Evolutionary conservation across 2,329 filamentous ascomycete genomes (phyloP), one percentile per base, ranked within the genome.

Genomic region (Mariannaea elegans): DNA sequence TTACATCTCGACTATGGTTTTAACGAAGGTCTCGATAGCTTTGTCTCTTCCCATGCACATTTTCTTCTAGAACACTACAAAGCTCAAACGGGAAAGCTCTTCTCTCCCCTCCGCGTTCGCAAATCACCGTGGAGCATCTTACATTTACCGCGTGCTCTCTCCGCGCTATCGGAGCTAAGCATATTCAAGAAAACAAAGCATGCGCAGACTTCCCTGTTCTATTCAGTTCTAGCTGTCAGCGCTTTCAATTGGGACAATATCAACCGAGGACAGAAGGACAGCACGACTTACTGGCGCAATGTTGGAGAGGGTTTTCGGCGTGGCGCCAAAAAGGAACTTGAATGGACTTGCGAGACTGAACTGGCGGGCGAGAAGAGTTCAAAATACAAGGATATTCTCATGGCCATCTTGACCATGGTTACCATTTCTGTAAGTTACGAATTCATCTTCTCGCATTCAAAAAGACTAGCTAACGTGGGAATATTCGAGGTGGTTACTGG

Each of bases 171-270:
- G 7, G 49, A 52, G 27, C n/a, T 52, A 12, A 52, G 13, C 24
- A 52, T 52, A 10, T 52, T 52, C 24, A 52, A 52, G 13, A 52
- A 52, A 9, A 41, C 38, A 14, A 52, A 31, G 14, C 49, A 52
- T 44, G 49, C 49, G 4, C 36, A 24, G 7, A 32, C 32, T 19
- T 41, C 49, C 2, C 49, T 52, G 12, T 34, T 52, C 14, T 52
- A 52, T 19, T 29, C 49, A 7, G 38, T 52, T 13, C 38, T 52
- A 4, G 49, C 49, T 29, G 49, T 52, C 38, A 52, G 49, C 16
- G 49, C 49, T 7, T 52, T 52, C 9, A 52, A 52, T 23, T 52
- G 49, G 49, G 49, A 52, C 16, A 52, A 52, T 14, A 52, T 52
- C 16, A 21, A 44, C 19, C 23, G 38, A 10, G 36, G 32, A 21